phyloP scores from a whole-genome alignment of 805 yeast species.

The Nakazawaea ishiwadae region DNA sequence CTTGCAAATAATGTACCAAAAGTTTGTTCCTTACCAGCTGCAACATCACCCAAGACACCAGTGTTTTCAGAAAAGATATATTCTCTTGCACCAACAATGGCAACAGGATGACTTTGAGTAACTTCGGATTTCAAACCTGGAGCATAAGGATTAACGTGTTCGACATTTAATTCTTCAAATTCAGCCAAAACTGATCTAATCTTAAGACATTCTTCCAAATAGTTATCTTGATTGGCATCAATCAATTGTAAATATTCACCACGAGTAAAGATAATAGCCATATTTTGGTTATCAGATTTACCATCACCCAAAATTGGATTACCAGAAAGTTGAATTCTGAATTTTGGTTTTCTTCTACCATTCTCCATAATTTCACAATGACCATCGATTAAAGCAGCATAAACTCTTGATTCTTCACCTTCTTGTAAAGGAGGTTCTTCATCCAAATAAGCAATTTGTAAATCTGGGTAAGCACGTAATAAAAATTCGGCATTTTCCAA shows the following conservation, averaged over 20 bases:
- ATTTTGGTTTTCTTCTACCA: slow-evolving; percentile 73
- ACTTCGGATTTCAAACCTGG: slow-evolving; percentile 60
- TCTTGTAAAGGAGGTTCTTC: slow-evolving; percentile 79
- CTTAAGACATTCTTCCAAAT: slow-evolving; percentile 79
- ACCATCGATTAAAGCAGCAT: slow-evolving; percentile 77
- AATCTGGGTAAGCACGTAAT: slow-evolving; percentile 77
- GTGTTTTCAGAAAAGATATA: slow-evolving; percentile 83
- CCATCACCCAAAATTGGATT: slow-evolving; percentile 87
- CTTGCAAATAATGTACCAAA: slow-evolving; percentile 83
- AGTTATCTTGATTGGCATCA: slow-evolving; percentile 86
- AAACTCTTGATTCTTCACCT: slow-evolving; percentile 68
- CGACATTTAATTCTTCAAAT: slow-evolving; percentile 72
- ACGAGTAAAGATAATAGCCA: slow-evolving; percentile 71
- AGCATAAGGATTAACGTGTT: slow-evolving; percentile 79
- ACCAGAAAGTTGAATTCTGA: slow-evolving; percentile 75
- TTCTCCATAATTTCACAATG: slow-evolving; percentile 67
- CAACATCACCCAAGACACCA: slow-evolving; percentile 83
- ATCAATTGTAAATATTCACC: slow-evolving; percentile 83
- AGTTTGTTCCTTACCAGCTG: slow-evolving; percentile 89
- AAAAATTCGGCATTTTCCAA: slow-evolving; percentile 76
- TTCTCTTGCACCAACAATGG: slow-evolving; percentile 84
- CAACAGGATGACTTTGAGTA: slow-evolving; percentile 58
- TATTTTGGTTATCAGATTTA: slow-evolving; percentile 84
- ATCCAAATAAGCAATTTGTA: slow-evolving; percentile 89
- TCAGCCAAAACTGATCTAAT: slow-evolving; percentile 79